Base-by-base conservation (phyloP, 1,139 yeast genomes). In the Yamadazyma sp. region DNA sequence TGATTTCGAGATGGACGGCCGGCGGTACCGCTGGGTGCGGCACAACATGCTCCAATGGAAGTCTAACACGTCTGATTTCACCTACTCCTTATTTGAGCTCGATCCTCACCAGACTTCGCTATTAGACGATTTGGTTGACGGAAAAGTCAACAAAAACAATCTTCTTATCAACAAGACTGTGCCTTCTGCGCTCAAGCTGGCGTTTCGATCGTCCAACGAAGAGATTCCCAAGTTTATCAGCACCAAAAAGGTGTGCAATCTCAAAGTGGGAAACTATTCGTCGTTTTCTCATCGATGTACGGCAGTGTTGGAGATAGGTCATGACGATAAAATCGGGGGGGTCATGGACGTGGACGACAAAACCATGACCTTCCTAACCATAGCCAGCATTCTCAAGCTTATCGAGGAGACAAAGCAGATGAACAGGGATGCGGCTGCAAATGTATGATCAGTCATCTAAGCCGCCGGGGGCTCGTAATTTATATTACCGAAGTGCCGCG, bases 1-100 rank as follows among this genome's bases (percentile, higher is more conserved):
- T 6, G 43, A 42, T 33, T 42, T 42, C 25, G 16, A 6, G 9
- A 26, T 21, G 21, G 20, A 32, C 10, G 38, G 33, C 2, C 29
- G 17, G 17, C 15, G 36, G 21, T 40, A 40, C 22, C 18, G 45
- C 18, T 42, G 43, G 45, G 24, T 35, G 16, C 9, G 4, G 8
- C 16, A 25, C 7, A 27, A 26, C 15, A 26, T 31, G 14, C 4
- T 12, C 7, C 13, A 31, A 3, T 17, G 24, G 11, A 7, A 14
- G 7, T 6, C 16, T 16, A 14, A 20, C 13, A 11, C 17, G 9
- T 24, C 23, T 15, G 22, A 18, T 3, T 34, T 30, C 17, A 26
- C 11, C 16, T 40, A 37, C 18, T 20, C 40, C 3, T 21, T 40
- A 24, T 40, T 21, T 28, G 37, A 27, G 22, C 24, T 36, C 8